Percentiles rank a stretch among this genome's conserved stretches.
Conservation (phyloP, 129 eudicot genomes). For the Saposhnikovia divaricata region DNA sequence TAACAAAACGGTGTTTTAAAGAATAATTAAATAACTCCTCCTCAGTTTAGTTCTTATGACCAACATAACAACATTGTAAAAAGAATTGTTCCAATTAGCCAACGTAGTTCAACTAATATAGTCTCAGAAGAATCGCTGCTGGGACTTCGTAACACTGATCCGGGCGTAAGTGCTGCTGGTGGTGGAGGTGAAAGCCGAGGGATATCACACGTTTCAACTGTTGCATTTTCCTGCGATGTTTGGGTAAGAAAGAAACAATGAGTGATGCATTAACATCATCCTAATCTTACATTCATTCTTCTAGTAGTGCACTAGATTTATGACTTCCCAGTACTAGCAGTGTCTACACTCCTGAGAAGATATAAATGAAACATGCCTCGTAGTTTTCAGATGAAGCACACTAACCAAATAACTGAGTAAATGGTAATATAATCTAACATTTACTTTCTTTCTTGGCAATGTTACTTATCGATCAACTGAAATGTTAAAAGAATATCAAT, state of each 20-base stretch:
- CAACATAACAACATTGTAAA: constrained; percentile 17
- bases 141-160: constrained; percentile 15
- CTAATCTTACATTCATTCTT: not conserved
- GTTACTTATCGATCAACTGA: not conserved
- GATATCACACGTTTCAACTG: constrained; percentile 59
- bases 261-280: not conserved
- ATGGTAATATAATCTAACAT: not conserved
- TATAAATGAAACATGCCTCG: not conserved
- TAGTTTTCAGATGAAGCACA: not conserved
- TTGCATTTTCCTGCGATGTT: constrained; percentile 54
- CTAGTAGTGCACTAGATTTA: not conserved
- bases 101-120: constrained; percentile 20
- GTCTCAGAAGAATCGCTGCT: constrained; percentile 27
- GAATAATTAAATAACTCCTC: not conserved
- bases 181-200: constrained; percentile 81
- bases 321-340: not conserved
- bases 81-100: constrained; percentile 26
- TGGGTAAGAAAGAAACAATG: not conserved
- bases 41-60: constrained; percentile 14
- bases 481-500: not conserved
- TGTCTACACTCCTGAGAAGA: not conserved
- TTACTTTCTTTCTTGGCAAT: not conserved
- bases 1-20: constrained; percentile 4
- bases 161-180: constrained; percentile 44
- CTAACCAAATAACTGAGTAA: not conserved